These are phyloP conservation scores for Crinitomyces ghanaensis DNA, from an alignment of 805 yeast species.

Conservation along the genomic window DNA sequence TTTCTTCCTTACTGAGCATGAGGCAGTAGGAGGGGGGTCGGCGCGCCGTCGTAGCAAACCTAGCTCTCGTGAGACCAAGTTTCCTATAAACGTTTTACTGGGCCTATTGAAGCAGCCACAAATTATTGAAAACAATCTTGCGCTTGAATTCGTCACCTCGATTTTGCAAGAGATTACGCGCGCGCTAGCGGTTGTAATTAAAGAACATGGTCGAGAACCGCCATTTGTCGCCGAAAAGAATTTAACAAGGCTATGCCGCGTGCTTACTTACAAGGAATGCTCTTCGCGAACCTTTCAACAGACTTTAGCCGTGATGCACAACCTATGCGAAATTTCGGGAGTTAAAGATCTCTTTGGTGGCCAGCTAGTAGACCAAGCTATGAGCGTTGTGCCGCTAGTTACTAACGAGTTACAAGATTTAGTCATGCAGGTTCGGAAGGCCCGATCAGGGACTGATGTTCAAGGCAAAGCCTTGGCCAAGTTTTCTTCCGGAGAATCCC, in stretches of 20 bases:
- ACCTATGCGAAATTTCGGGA: constrained; percentile 48
- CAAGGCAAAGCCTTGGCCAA: constrained; percentile 45
- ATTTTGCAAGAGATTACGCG: constrained; percentile 68
- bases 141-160: constrained; percentile 67
- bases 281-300: constrained; percentile 77
- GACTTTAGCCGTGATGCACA: constrained; percentile 69
- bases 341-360: constrained; percentile 55
- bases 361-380: constrained; percentile 57
- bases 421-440: constrained; percentile 32
- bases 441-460: constrained; percentile 33
- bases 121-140: constrained; percentile 59
- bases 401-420: constrained; percentile 44
- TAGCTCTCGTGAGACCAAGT: constrained; percentile 32
- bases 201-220: constrained; percentile 30
- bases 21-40: constrained; percentile 31
- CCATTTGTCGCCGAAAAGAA: constrained; percentile 57
- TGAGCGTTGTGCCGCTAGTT: constrained; percentile 42
- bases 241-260: constrained; percentile 49
- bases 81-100: constrained; percentile 63
- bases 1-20: constrained; percentile 73
- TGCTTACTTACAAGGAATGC: constrained; percentile 72
- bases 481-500: constrained; percentile 71
- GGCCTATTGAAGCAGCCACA: constrained; percentile 48
- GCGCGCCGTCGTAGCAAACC: no score
- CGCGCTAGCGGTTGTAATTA: constrained; percentile 48